Base-by-base conservation (phyloP, 192 early-diverging fungal genomes). In the Coemansia sp. region DNA sequence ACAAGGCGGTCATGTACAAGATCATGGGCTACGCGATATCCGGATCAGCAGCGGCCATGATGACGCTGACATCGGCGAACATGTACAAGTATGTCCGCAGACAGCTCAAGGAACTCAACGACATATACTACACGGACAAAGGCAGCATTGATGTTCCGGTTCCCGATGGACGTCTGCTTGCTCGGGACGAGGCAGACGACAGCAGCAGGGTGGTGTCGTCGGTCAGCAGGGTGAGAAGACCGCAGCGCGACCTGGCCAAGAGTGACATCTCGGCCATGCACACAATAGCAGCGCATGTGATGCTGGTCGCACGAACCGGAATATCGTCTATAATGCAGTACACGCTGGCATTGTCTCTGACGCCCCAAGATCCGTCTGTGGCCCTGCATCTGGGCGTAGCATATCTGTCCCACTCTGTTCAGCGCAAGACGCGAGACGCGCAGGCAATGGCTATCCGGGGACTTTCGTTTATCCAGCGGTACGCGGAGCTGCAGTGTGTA, bases 21-120 rank as follows among this genome's bases (percentile, higher is more conserved):
- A 33, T 83, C 25, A 58, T 70, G 38, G 63, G 65, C 12, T 75
- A 65, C 38, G 51, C 59, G 11, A 68, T 83, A 69, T 63, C 71
- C 20, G 33, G 55, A 2, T 75, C 72, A 7, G 38, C 64, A 0
- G 50, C 48, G 0, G 69, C 66, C 52, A 55, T 55, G 30, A 48
- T 63, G 0, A 51, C 59, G 66, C 64, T 83, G 60, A 66, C 76
- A 4, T 68, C 72, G 14, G 30, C 66, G 14, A 71, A 65, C 36
- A 63, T 75, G 60, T 83, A 78, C 76, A 83, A 78, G 61, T 83
- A 69, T 34, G 30, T 78, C 0, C 68, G 81, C 11, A 68, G 81
- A 7, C 71, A 66, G 54, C 80, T 82, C 5, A 50, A 63, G 17
- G 61, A 68, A 0, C 42, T 76, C 25, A 64, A 82, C 61, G 57